phyloP scores from a whole-genome alignment of 768 basidiomycete genomes.

The Cubamyces lactineus region DNA sequence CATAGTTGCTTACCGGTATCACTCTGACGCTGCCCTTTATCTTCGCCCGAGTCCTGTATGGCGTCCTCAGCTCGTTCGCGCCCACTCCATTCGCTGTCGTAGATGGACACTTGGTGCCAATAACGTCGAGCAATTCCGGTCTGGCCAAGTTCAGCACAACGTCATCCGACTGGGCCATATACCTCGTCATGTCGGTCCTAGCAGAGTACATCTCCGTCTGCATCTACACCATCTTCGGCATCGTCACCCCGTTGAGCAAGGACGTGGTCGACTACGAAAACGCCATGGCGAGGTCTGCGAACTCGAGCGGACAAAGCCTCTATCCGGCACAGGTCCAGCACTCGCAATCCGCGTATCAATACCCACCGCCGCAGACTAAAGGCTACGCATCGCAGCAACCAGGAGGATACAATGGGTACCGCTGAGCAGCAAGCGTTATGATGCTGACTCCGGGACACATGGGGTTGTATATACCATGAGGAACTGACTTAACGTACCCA shows the following conservation, averaged over 20 bases:
- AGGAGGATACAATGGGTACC: too few species aligned
- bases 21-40: constrained; percentile 62
- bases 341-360: not conserved
- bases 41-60: constrained; percentile 57
- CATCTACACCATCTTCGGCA: constrained; percentile 45
- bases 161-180: constrained; percentile 61
- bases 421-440: too few species aligned
- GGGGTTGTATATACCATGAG: too few species aligned
- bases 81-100: constrained; percentile 35
- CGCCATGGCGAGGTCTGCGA: not conserved
- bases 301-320: not conserved
- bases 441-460: too few species aligned
- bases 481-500: too few species aligned
- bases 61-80: constrained; percentile 61
- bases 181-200: constrained; percentile 58
- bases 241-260: constrained; percentile 11
- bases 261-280: constrained; percentile 1
- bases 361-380: not conserved
- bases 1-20: constrained; percentile 62
- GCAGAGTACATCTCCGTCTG: constrained; percentile 59
- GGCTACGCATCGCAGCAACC: not conserved
- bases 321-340: not conserved
- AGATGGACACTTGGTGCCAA: constrained; percentile 36
- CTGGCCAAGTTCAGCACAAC: constrained; percentile 60
- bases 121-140: constrained; percentile 29